A percentile compares a stretch with the other conserved stretches of the same genome.
Conservation (phyloP, 441 rosid genomes). For the Arabidopsis hybrid region DNA sequence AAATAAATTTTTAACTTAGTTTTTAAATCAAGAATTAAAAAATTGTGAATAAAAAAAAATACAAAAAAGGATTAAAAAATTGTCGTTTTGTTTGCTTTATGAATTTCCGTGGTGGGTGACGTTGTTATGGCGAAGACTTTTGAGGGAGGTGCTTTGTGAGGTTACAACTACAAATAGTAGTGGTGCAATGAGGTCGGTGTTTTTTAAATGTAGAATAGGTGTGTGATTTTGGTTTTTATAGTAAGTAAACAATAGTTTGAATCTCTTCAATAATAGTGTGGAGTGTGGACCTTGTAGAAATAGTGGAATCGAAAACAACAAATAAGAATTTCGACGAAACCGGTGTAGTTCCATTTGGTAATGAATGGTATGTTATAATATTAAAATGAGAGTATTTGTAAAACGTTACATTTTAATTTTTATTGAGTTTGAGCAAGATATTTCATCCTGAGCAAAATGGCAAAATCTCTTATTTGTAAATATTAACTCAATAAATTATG, state of each 20-base stretch:
- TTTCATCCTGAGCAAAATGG: too few species aligned
- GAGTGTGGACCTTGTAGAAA: constrained; percentile 1
- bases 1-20: too few species aligned
- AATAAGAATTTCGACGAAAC: neutral
- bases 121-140: constrained; percentile 36
- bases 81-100: constrained; percentile 23
- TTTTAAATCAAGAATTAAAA: too few species aligned
- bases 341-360: neutral
- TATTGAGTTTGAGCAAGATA: neutral
- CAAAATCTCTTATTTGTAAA: too few species aligned
- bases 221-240: neutral
- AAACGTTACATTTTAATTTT: neutral
- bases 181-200: constrained; percentile 31
- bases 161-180: constrained; percentile 12
- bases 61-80: too few species aligned
- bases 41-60: too few species aligned
- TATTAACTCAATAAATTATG: too few species aligned
- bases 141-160: constrained; percentile 29
- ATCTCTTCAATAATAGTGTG: neutral
- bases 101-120: constrained; percentile 41
- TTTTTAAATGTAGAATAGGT: constrained; percentile 10
- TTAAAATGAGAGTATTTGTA: too few species aligned
- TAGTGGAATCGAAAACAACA: neutral
- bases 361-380: neutral
- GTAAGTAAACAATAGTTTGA: neutral